Evolutionary conservation across 2,329 filamentous ascomycete genomes (phyloP), one percentile per base, ranked within the genome.

Genomic region (Helminthosporium solani): DNA sequence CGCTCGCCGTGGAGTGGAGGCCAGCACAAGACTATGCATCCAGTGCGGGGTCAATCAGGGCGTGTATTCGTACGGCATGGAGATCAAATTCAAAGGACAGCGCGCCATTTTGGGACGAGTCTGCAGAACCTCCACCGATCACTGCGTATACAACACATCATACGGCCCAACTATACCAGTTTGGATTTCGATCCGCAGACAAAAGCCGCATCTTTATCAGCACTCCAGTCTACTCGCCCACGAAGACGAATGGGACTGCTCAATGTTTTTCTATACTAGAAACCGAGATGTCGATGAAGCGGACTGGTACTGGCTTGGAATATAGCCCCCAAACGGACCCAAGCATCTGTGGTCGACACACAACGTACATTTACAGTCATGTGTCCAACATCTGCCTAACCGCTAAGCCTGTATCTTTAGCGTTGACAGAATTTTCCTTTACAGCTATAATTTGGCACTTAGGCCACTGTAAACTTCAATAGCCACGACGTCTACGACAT

Each of bases 11-110:
- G 56, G 56, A 9, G 18, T 40, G n/a, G 46, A 57, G n/a, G 60
- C 61, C n/a, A 44, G 39, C 20, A 49, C 47, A 30, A 51, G 63
- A 53, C 56, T 57, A 12, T 65, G 63, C 50, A 49, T 64, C 8
- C 40, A 54, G 37, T 65, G 61, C 53, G 61, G 59, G 46, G 52
- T 65, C 40, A 49, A 46, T 9, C 43, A 39, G 39, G 47, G 50
- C 34, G 37, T 49, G 41, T 65, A 64, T 46, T 34, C 39, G 15
- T 44, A 49, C n/a, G 60, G 60, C 21, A 50, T 50, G 20, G 43
- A 46, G 33, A 48, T 65, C 34, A 49, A 40, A 20, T 56, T 63
- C 28, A 53, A 54, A 40, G 58, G 60, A 16, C 44, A 50, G 40
- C 19, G 33, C 16, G 46, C 54, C 38, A 51, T 61, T 40, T 43